Percentiles rank a stretch among this genome's conserved stretches.
These are phyloP conservation scores for cucumber (Cucumis sativus) DNA, from an alignment of 306 rosid species.

Conservation along the genomic window DNA sequence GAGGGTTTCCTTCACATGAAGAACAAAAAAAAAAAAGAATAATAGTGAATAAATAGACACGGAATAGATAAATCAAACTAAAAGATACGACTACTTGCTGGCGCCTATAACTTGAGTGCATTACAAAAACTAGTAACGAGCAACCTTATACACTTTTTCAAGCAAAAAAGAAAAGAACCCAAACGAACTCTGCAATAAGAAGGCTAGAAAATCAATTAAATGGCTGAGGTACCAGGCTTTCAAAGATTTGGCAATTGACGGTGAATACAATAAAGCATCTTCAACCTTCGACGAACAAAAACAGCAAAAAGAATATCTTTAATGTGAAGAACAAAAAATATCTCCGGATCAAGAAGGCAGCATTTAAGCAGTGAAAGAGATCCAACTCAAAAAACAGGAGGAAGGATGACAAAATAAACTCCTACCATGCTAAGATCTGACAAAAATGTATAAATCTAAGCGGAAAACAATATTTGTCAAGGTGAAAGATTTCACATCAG, in stretches of 20 bases:
- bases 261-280: background rate
- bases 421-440: background rate
- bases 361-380: background rate
- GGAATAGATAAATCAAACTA: background rate
- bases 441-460: background rate
- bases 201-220: background rate
- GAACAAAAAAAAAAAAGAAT: background rate
- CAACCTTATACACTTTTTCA: background rate
- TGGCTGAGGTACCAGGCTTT: background rate
- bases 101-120: background rate
- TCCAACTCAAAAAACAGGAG: background rate
- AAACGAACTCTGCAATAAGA: background rate
- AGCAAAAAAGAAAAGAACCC: background rate
- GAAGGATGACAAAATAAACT: background rate
- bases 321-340: background rate
- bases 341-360: background rate
- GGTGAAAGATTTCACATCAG: background rate
- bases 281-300: background rate
- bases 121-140: background rate
- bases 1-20: background rate
- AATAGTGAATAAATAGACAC: background rate
- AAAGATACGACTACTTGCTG: background rate
- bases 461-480: background rate
- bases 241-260: background rate
- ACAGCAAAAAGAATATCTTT: background rate